Conservation (phyloP, 2,329 filamentous ascomycete species). For the Fusarium robinianum region DNA sequence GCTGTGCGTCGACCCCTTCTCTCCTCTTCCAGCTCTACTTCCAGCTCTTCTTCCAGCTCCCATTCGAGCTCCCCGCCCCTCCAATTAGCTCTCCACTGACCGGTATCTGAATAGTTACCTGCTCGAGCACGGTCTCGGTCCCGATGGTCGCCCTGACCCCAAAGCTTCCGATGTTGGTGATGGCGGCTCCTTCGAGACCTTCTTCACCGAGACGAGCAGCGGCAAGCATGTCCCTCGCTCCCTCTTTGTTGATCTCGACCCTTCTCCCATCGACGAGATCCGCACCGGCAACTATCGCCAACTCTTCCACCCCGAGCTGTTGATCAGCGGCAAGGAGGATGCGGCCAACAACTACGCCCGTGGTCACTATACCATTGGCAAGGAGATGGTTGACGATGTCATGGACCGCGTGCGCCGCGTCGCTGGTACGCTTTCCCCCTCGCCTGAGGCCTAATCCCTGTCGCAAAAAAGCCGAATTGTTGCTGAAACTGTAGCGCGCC, state of each 20-base stretch:
- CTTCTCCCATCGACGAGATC: constrained; percentile 75
- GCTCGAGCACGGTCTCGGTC: constrained; percentile 71
- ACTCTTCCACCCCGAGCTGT: constrained; percentile 72
- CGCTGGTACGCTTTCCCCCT: constrained; percentile 55
- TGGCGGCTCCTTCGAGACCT: constrained; percentile 70
- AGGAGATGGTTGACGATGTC: constrained; percentile 74
- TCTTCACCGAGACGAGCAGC: constrained; percentile 73
- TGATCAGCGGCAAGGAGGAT: constrained; percentile 77
- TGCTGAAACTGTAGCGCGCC: too few species aligned
- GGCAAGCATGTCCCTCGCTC: constrained; percentile 75
- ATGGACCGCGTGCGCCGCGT: constrained; percentile 72
- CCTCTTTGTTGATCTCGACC: constrained; percentile 74
- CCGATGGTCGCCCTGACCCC: constrained; percentile 67
- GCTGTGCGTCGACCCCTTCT: constrained; percentile 60
- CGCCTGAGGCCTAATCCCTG: too few species aligned
- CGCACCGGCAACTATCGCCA: constrained; percentile 69
- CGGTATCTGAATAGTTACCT: constrained; percentile 59
- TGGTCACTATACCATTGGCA: constrained; percentile 77
- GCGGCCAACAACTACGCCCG: constrained; percentile 78
- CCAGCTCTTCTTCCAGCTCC: constrained; percentile 4
- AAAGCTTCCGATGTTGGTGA: constrained; percentile 63
- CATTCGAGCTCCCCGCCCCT: too few species aligned
- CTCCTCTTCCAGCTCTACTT: constrained; percentile 8
- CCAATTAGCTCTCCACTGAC: too few species aligned
- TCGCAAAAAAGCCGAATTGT: too few species aligned